These are phyloP conservation scores for Aureobasidium subglaciale DNA, from an alignment of 2,329 filamentous ascomycete species.

Conservation along the genomic window DNA sequence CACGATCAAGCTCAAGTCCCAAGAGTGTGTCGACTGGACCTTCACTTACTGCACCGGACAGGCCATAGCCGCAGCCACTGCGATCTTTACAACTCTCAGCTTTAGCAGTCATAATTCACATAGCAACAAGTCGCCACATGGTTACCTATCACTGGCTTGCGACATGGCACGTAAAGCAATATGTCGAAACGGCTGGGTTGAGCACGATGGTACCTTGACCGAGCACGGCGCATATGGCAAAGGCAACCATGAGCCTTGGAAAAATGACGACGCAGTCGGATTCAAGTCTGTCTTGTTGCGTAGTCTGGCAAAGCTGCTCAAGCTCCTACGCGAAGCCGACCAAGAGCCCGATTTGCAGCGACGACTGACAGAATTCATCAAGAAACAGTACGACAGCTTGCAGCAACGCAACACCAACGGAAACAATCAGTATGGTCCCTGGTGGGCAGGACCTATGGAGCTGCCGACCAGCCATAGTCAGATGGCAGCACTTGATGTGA, in stretches of 20 bases:
- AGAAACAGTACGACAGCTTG: conserved; percentile 22
- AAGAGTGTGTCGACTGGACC: conserved; percentile 22
- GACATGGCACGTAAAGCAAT: conserved; percentile 23
- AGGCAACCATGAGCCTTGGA: conserved; percentile 20
- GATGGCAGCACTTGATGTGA: conserved; percentile 26
- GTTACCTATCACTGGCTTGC: conserved; percentile 22
- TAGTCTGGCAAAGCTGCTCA: conserved; percentile 22
- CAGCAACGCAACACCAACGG: conserved; percentile 23
- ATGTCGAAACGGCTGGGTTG: conserved; percentile 22
- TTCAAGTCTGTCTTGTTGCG: conserved; percentile 25
- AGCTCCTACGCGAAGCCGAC: conserved; percentile 13
- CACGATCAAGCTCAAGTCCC: conserved; percentile 21
- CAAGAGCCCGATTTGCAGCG: conserved; percentile 11
- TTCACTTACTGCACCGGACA: conserved; percentile 26
- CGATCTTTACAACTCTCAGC: conserved; percentile 17
- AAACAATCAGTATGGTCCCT: conserved; percentile 25
- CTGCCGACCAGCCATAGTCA: conserved; percentile 24
- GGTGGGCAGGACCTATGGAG: conserved; percentile 26
- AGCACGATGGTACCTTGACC: conserved; percentile 21
- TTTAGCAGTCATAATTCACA: neutral
- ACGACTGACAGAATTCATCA: conserved; percentile 19
- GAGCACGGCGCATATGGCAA: conserved; percentile 23
- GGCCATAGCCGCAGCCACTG: conserved; percentile 21
- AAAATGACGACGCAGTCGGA: conserved; percentile 24
- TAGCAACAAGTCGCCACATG: conserved; percentile 12